Evolutionary conservation across 192 early-diverging fungal species (phyloP).

Genomic region (Funneliformis mosseae): DNA sequence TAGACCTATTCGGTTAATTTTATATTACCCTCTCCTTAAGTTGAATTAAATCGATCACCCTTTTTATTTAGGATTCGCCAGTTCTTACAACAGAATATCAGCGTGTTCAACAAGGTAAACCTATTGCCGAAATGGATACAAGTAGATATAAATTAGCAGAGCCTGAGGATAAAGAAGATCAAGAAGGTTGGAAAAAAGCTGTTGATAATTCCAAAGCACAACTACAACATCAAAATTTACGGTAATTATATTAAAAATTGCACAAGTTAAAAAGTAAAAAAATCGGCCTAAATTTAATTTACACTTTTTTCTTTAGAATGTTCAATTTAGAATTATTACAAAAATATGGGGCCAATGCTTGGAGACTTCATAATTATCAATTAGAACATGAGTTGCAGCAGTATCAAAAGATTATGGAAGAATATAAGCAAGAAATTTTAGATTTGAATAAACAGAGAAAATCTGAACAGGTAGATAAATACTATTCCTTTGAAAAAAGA

Average conservation of each 20-base stretch:
- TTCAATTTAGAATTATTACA: conserved; percentile 54
- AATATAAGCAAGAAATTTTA: conserved; percentile 44
- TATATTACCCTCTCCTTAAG: too few relatives aligned
- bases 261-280: too few relatives aligned
- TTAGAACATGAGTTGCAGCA: conserved; percentile 46
- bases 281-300: background rate
- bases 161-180: conserved; percentile 45
- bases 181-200: conserved; percentile 45
- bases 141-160: conserved; percentile 51
- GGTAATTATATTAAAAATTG: conserved; percentile 41
- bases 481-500: background rate
- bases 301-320: conserved; percentile 27
- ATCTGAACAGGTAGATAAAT: conserved; percentile 49
- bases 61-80: conserved; percentile 22
- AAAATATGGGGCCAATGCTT: conserved; percentile 60
- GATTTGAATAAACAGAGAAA: conserved; percentile 57
- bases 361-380: conserved; percentile 62
- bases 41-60: background rate
- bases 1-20: background rate
- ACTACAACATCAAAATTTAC: conserved; percentile 51
- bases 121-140: conserved; percentile 49
- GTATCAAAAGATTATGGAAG: conserved; percentile 46
- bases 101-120: conserved; percentile 48
- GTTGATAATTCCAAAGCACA: conserved; percentile 58
- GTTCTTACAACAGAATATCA: conserved; percentile 34